A percentile compares a stretch with the other conserved stretches of the same genome.
Evolutionary conservation across 352 stramenopile species (phyloP).

Genomic region (Pythium plurisporium): DNA sequence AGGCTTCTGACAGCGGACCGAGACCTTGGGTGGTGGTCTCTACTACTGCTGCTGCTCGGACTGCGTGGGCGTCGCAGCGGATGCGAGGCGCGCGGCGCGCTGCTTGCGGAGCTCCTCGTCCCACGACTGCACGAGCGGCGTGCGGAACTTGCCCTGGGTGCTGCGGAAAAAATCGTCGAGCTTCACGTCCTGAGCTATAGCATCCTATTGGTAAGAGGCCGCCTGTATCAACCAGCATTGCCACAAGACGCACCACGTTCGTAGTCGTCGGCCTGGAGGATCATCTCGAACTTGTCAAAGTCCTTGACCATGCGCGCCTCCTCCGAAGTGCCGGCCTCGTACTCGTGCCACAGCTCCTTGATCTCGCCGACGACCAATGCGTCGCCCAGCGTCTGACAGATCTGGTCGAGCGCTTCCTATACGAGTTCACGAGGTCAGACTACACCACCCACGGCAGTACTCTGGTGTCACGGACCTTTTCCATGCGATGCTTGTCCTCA

Average conservation of each 20-base stretch:
- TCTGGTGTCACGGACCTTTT: conserved; percentile 47
- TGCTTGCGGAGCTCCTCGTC: conserved; percentile 56
- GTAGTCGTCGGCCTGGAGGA: conserved; percentile 92
- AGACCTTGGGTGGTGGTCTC: background rate
- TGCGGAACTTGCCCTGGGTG: conserved; percentile 81
- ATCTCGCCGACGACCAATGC: conserved; percentile 57
- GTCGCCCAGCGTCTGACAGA: conserved; percentile 55
- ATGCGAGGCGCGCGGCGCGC: conserved; percentile 32
- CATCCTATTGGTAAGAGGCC: background rate
- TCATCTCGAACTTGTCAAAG: conserved; percentile 96
- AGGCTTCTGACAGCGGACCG: too few species aligned
- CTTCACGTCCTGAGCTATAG: conserved; percentile 45
- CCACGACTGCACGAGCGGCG: conserved; percentile 77
- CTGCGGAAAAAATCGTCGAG: conserved; percentile 79
- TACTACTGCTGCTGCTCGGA: background rate
- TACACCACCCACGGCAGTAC: background rate
- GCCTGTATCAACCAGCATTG: background rate
- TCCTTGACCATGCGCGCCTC: conserved; percentile 92
- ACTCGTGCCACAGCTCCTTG: conserved; percentile 80
- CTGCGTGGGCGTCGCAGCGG: background rate
- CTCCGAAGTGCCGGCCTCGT: conserved; percentile 74
- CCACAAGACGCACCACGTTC: conserved; percentile 56
- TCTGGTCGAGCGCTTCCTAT: conserved; percentile 64
- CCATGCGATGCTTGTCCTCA: conserved; percentile 87
- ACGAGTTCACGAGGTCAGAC: background rate